phyloP scores from a whole-genome alignment of 2,329 filamentous ascomycete genomes.

The Pyrenophora tritici-repentis region DNA sequence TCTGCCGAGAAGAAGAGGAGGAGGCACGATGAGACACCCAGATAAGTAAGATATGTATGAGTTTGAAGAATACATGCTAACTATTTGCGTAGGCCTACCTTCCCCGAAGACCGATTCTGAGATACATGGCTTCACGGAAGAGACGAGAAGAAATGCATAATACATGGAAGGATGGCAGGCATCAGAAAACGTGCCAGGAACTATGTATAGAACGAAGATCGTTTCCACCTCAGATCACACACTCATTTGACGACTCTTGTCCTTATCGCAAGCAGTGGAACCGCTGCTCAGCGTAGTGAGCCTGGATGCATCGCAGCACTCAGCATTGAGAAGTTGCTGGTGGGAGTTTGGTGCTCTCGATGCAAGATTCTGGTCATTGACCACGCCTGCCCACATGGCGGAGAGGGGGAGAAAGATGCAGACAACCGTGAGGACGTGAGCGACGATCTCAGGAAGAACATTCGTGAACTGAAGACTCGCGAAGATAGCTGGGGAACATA shows the following conservation, averaged over 20 bases:
- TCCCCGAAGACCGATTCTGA: too few species aligned
- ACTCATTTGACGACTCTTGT: constrained; percentile 28
- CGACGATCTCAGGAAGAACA: constrained; percentile 58
- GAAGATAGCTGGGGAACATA: constrained; percentile 59
- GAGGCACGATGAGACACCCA: too few species aligned
- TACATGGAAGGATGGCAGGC: too few species aligned
- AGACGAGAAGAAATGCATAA: too few species aligned
- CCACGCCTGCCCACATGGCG: constrained; percentile 64
- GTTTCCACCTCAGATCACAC: constrained; percentile 13
- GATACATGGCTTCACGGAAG: too few species aligned
- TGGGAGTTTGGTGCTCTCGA: constrained; percentile 31
- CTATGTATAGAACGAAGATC: too few species aligned
- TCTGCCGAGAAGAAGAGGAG: too few species aligned
- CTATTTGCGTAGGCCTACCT: too few species aligned
- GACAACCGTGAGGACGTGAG: constrained; percentile 62
- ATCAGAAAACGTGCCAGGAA: too few species aligned
- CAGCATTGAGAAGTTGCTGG: constrained; percentile 32
- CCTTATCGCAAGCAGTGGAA: constrained; percentile 24
- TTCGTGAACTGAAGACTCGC: constrained; percentile 61
- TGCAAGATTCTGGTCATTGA: constrained; percentile 29
- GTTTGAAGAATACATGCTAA: too few species aligned
- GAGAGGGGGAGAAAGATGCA: constrained; percentile 69
- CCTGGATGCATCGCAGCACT: constrained; percentile 24
- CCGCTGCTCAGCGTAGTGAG: constrained; percentile 10
- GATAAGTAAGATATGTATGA: too few species aligned